Base-by-base conservation (phyloP, 257 asterid species). In the Cinchona pubescens region DNA sequence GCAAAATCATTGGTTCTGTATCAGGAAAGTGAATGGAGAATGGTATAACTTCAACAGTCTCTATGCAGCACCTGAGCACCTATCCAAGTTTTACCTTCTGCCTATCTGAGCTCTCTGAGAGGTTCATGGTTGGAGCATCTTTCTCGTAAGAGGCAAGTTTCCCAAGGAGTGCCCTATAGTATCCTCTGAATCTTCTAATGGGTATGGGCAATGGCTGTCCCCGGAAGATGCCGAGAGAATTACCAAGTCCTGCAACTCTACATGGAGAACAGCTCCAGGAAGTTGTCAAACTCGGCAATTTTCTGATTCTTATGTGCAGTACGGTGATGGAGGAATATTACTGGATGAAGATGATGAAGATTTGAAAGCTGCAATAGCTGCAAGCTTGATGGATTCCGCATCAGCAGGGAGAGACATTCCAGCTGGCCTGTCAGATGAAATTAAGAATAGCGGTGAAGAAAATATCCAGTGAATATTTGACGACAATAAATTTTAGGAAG, bases 201-300 rank as follows among this genome's bases (percentile, higher is more conserved):
- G 96, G 7, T 92, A 85, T 51, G 99, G 99, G 58, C 98, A 92
- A 84, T 95, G 99, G 99, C 84, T 95, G 27, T 74, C 86, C 30
- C 98, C 99, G 3, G 96, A 91, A 79, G 98, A 95, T 65, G 99
- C 99, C 0, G 96, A 83, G 79, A 86, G 99, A 86, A 95, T 95
- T 76, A 84, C 83, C 67, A 95, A 95, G 75, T 89, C 97, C 1
- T 81, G 90, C 92, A 94, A 81, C 81, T 62, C 89, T 18, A 77
- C 79, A 2, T 73, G 81, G 56, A 80, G 82, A 68, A 81, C 82
- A 5, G 76, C 61, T 53, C 66, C 66, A 53, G 78, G 82, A 79
- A 64, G 61, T 27, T 49, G 67, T 75, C 83, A 73, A 53, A 64
- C 27, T 35, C 84, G 13, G 46, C 86, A 64, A 72, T 61, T 21